Evolutionary conservation across 2,329 filamentous ascomycete genomes (phyloP), one percentile per base, ranked within the genome.

Genomic region (Didymella arachidicola): DNA sequence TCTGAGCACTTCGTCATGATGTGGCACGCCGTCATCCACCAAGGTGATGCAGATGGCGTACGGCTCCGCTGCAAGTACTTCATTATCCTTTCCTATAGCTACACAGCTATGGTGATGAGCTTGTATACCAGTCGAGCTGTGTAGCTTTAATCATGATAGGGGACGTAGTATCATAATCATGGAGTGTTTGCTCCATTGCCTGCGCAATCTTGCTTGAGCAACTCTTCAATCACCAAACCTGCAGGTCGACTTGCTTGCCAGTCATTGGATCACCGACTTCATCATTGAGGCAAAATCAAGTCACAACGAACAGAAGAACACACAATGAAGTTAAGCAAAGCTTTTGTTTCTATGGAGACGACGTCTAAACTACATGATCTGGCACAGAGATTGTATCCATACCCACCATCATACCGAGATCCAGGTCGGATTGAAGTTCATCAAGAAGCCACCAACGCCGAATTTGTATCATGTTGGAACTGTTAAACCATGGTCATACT

Each of bases 361-460:
- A 59, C 50, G 52, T 57, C 57, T 43, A 53, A 53, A 43, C 41
- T 61, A 61, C 52, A 57, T 55, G 50, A 60, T 57, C 41, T 52
- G 48, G 55, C 53, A 63, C 66, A 64, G 63, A 70, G 50, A 63
- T 61, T 60, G 38, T 62, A 62, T 62, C 53, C 59, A 60, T 57
- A 63, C 57, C 45, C 58, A 61, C 51, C 52, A 56, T 62, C 57
- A 59, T 30, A 44, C 49, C 57, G 57, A 60, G 53, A 61, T 54
- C 58, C 58, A 65, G 55, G 53, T 62, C 57, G 39, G 54, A 39
- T 38, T 53, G 50, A 58, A 54, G 42, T 57, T 26, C 48, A 41
- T 42, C 61, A 62, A 52, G 57, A 56, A 50, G 53, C 45, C 42
- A 52, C 41, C 46, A 59, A 51, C 48, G 62, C 34, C 38, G 34